Conservation (phyloP, 2,329 filamentous ascomycete genomes). For the Pseudogymnoascus sp. region DNA sequence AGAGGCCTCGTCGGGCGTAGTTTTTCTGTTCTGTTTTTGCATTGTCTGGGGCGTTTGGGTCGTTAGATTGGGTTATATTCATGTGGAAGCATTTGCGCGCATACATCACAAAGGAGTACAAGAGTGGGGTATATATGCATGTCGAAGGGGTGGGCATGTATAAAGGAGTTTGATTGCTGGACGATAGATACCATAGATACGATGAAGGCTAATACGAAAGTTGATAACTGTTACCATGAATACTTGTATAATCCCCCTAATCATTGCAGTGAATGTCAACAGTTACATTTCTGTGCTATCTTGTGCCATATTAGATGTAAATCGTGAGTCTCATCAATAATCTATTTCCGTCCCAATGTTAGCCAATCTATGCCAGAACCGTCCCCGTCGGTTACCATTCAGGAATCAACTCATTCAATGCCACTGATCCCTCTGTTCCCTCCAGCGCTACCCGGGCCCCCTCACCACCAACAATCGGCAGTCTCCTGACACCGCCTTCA, state of each 20-base stretch:
- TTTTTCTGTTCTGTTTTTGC: background rate
- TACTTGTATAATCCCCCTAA: background rate
- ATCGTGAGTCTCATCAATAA: background rate
- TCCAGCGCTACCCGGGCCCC: conserved; percentile 9
- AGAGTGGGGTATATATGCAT: background rate
- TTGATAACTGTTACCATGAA: background rate
- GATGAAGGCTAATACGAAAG: background rate
- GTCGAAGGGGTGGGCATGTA: background rate
- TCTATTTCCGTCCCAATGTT: background rate
- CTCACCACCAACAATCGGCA: conserved; percentile 21
- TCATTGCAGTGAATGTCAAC: background rate
- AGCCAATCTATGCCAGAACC: background rate
- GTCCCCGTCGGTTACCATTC: background rate
- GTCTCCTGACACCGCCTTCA: conserved; percentile 5
- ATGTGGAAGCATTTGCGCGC: background rate
- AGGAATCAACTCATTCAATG: conserved; percentile 1
- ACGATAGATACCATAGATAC: conserved; percentile 3
- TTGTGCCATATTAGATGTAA: background rate
- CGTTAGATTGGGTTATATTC: no score
- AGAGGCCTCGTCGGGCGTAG: background rate
- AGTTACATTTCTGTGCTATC: background rate
- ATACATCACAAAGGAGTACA: background rate
- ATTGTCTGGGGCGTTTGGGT: background rate
- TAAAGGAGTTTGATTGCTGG: background rate
- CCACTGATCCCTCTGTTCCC: background rate